Evolutionary conservation across 2,329 filamentous ascomycete species (phyloP).

Genomic region (Aureobasidium subglaciale): DNA sequence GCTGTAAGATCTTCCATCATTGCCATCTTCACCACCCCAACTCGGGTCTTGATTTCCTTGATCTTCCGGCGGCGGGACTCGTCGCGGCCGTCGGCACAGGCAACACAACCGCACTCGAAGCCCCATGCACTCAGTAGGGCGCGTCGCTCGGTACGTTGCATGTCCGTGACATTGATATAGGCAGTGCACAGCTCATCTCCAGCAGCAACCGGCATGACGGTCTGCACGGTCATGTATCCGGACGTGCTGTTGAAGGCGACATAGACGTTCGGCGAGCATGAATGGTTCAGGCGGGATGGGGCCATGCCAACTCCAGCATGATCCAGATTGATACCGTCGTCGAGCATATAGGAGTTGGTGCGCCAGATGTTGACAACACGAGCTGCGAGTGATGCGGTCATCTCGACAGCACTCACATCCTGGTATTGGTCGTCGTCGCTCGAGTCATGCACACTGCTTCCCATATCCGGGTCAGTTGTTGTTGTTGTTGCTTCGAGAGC

Average conservation of each 20-base stretch:
- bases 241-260: constrained; percentile 13
- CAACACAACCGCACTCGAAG: constrained; percentile 25
- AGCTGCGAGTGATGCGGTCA: background rate
- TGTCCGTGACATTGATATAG: constrained; percentile 18
- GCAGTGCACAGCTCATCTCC: constrained; percentile 23
- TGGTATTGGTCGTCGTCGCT: background rate
- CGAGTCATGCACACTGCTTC: background rate
- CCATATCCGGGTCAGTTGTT: background rate
- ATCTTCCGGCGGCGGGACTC: background rate
- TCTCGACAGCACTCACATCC: background rate
- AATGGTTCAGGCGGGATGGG: constrained; percentile 17
- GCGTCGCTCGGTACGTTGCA: constrained; percentile 12
- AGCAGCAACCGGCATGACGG: constrained; percentile 22
- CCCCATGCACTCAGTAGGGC: constrained; percentile 20
- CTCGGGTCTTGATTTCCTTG: background rate
- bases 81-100: constrained; percentile 20
- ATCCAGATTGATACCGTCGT: constrained; percentile 1
- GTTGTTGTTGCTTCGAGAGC: background rate
- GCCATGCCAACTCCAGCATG: constrained; percentile 8
- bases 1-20: background rate
- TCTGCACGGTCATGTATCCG: constrained; percentile 20
- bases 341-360: constrained; percentile 6
- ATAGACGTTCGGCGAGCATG: constrained; percentile 18
- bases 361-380: constrained; percentile 7
- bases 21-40: background rate